Conservation (phyloP, 345 rosid genomes). For the Citrus hindsii region DNA sequence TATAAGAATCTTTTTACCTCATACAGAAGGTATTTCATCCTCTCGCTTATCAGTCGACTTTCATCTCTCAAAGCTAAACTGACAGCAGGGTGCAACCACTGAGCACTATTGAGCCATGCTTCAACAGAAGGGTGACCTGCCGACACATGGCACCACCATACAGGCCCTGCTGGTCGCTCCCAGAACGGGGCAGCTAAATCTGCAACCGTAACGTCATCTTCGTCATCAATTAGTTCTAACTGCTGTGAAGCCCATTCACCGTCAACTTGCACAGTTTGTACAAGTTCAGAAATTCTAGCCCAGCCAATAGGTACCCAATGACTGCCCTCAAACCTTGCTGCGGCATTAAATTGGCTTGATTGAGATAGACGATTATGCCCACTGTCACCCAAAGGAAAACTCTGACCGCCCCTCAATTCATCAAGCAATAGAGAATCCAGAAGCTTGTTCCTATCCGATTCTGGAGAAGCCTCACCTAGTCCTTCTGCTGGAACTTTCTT, state of each 20-base stretch:
- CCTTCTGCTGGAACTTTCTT: conserved; percentile 19
- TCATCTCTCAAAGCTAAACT: conserved; percentile 89
- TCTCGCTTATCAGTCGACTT: conserved; percentile 80
- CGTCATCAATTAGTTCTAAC: conserved; percentile 47
- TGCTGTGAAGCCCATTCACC: conserved; percentile 57
- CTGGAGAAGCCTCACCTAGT: conserved; percentile 23
- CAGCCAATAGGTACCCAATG: conserved; percentile 93
- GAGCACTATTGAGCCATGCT: conserved; percentile 68
- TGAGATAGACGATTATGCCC: conserved; percentile 32
- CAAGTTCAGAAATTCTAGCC: conserved; percentile 75
- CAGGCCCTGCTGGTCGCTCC: conserved; percentile 86
- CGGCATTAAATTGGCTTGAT: conserved; percentile 24
- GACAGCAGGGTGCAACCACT: conserved; percentile 97
- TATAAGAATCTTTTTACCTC: conserved; percentile 43
- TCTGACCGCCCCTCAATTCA: conserved; percentile 22
- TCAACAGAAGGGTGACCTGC: conserved; percentile 59
- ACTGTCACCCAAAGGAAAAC: conserved; percentile 34
- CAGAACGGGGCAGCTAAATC: conserved; percentile 96
- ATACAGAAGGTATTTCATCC: conserved; percentile 88
- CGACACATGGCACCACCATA: conserved; percentile 93
- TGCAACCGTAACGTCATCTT: conserved; percentile 66
- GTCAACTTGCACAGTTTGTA: conserved; percentile 60
- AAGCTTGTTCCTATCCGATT: conserved; percentile 20
- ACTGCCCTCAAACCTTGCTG: conserved; percentile 53
- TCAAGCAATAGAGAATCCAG: conserved; percentile 20